Evolutionary conservation across 1,139 yeast genomes (phyloP), one percentile per base, ranked within the genome.

Genomic region (Pichia sp.): DNA sequence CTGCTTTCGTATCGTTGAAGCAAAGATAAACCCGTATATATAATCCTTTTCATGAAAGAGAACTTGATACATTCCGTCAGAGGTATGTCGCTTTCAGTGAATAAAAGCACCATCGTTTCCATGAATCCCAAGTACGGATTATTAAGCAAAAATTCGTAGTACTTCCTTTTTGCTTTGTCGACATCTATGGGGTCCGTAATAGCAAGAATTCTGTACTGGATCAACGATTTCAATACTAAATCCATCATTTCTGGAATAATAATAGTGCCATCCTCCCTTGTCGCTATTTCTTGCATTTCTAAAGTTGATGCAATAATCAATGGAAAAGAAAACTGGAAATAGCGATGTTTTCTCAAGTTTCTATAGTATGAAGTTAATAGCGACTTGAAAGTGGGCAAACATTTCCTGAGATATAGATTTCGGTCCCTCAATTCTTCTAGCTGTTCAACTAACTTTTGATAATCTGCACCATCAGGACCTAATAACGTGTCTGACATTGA

Each of bases 281-380:
- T 70, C 0, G 82, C 62, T 26, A 82, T 75, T 61, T 83, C 89
- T 48, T 73, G 65, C 76, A 81, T 75, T 46, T 78, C 74, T 30
- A 83, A 73, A 0, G 86, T 80, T 57, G 82, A 77, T 55, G 82
- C 83, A 60, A 83, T 67, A 51, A 76, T 48, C 25, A 59, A 52
- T 5, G 65, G 54, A 30, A 58, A 30, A 10, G 57, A 48, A 44
- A 56, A 54, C 34, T 55, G 58, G n/a, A 48, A 37, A 22, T 56
- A 53, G 10, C 40, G 45, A 4, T 52, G 53, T 28, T 18, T 54
- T 36, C 10, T 57, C 40, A 47, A 57, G 50, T 47, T 31, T 30
- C 34, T 19, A 21, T 41, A 36, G n/a, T n/a, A 43, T 3, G n/a
- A 16, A 10, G 34, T 34, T 3, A 16, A 7, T 4, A 30, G 3